Conservation (phyloP, 768 basidiomycete genomes). For the Sarcodon sp. region DNA sequence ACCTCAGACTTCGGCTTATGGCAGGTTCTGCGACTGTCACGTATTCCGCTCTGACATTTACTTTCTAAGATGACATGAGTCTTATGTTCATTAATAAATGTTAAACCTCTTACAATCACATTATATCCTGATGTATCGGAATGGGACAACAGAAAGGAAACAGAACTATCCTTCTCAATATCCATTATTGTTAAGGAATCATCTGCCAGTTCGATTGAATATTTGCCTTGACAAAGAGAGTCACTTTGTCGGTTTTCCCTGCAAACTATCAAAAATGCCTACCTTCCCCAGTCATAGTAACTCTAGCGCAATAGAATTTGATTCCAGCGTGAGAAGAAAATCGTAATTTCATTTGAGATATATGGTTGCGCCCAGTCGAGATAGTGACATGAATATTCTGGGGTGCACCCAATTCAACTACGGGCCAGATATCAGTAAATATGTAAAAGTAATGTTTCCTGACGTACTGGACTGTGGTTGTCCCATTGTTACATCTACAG, state of each 20-base stretch:
- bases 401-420: slow-evolving; percentile 56
- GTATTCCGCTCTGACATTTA: slow-evolving; percentile 59
- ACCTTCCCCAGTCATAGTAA: slow-evolving; percentile 25
- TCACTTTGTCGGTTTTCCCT: not conserved
- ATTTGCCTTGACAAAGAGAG: not conserved
- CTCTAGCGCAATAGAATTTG: slow-evolving; percentile 30
- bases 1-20: slow-evolving; percentile 37
- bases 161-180: slow-evolving; percentile 28
- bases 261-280: slow-evolving; percentile 1
- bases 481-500: slow-evolving; percentile 48
- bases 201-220: slow-evolving; percentile 22
- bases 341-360: slow-evolving; percentile 39
- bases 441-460: not conserved
- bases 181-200: slow-evolving; percentile 34
- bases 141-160: slow-evolving; percentile 51
- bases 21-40: slow-evolving; percentile 38
- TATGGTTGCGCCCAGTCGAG: slow-evolving; percentile 56
- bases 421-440: not conserved
- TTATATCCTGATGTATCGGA: slow-evolving; percentile 48
- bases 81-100: not conserved
- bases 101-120: slow-evolving; percentile 41
- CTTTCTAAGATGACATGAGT: slow-evolving; percentile 36
- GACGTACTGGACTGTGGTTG: slow-evolving; percentile 31
- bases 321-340: slow-evolving; percentile 43
- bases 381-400: slow-evolving; percentile 42